Evolutionary conservation across 495 filamentous ascomycete genomes (phyloP), one percentile per base, ranked within the genome.

Genomic region (Hyphodiscus hymeniophilus): DNA sequence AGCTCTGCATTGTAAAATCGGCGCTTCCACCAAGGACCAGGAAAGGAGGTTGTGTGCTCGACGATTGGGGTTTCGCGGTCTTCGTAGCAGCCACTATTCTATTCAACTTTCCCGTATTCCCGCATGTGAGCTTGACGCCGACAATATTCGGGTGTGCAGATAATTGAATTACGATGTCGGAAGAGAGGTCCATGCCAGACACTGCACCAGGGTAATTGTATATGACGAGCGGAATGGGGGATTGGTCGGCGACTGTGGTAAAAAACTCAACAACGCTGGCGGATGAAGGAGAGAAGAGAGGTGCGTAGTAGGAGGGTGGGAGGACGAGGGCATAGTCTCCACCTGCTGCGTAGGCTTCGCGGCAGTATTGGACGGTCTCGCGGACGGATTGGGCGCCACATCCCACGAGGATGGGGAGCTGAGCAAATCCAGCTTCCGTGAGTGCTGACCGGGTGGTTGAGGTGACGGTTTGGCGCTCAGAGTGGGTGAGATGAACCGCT

Each of bases 171-270:
- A 95, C 86, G 50, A 80, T 71, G 57, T 94, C 87, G 0, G 87
- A 92, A 44, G 75, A 81, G 38, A 95, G 80, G 59, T 95, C 89
- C 45, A 92, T 68, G 11, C 90, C 89, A 11, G 77, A 71, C 26
- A 84, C 85, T 2, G 85, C 90, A 15, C 79, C 87, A 23, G 89
- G 89, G 67, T 82, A 96, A 69, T 95, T 96, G 72, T 96, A 96
- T 61, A 96, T 89, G 50, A 95, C 71, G 47, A 96, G 75, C 0
- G 89, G 90, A 38, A 96, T 76, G 4, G 89, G 90, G 1, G 87
- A 92, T 7, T 79, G 77, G 58, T 82, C 77, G 21, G 89, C 89
- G 20, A 95, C 85, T 33, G 77, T 73, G 31, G 68, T 73, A 75
- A 94, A 95, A 67, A 83, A 90, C 24, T 81, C 73, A 36, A 82